A percentile compares a stretch with the other conserved stretches of the same genome.
These are phyloP conservation scores for Pleomassaria siparia DNA, from an alignment of 2,329 filamentous ascomycete genomes.

Conservation along the genomic window DNA sequence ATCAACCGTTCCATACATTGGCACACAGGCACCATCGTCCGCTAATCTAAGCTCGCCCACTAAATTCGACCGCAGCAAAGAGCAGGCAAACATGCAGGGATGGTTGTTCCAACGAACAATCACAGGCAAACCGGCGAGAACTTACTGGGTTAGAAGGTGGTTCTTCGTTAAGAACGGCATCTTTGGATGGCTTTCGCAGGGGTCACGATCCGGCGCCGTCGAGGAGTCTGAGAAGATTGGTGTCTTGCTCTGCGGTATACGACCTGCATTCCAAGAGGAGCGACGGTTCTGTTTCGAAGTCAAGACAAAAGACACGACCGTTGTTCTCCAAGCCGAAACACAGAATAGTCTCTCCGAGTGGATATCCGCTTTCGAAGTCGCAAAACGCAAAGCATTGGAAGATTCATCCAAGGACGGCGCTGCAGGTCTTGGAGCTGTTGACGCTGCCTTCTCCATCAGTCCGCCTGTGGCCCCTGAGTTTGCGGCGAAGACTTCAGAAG, in stretches of 20 bases:
- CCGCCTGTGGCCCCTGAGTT: slow-evolving; percentile 88
- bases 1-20: slow-evolving; percentile 86
- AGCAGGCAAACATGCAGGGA: slow-evolving; percentile 78
- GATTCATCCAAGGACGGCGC: slow-evolving; percentile 59
- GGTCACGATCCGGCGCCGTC: slow-evolving; percentile 76
- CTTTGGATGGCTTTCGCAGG: slow-evolving; percentile 90
- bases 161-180: slow-evolving; percentile 95
- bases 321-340: slow-evolving; percentile 89
- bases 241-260: slow-evolving; percentile 88
- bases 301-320: slow-evolving; percentile 92
- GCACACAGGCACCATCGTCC: slow-evolving; percentile 66
- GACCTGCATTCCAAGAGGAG: slow-evolving; percentile 88
- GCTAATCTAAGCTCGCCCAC: slow-evolving; percentile 51
- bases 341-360: slow-evolving; percentile 91
- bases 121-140: slow-evolving; percentile 84
- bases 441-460: slow-evolving; percentile 88
- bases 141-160: slow-evolving; percentile 90
- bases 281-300: slow-evolving; percentile 97
- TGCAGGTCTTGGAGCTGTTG: slow-evolving; percentile 50
- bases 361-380: slow-evolving; percentile 89
- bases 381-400: slow-evolving; percentile 90
- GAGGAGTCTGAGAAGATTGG: slow-evolving; percentile 96
- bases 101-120: slow-evolving; percentile 86
- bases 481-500: slow-evolving; percentile 74
- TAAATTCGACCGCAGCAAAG: slow-evolving; percentile 51